These are phyloP conservation scores for Pholiota adiposa DNA, from an alignment of 1,284 basidiomycete species.

Conservation along the genomic window DNA sequence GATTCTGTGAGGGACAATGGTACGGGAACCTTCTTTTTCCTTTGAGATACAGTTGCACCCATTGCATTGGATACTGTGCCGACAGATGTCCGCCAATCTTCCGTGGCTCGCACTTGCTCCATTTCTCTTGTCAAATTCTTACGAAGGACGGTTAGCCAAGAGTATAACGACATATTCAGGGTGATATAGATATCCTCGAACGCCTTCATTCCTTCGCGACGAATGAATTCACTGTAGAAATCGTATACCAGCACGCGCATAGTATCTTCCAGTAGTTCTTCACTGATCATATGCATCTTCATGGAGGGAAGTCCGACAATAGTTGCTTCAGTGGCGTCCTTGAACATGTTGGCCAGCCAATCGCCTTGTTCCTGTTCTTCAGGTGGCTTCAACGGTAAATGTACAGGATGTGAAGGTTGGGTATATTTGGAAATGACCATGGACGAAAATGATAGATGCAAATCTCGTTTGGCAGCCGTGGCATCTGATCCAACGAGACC, in stretches of 20 bases:
- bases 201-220: constrained; percentile 53
- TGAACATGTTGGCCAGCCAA: constrained; percentile 62
- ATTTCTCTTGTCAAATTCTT: constrained; percentile 76
- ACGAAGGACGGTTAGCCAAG: constrained; percentile 76
- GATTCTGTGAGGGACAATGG: constrained; percentile 27
- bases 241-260: constrained; percentile 60
- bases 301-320: constrained; percentile 81
- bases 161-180: constrained; percentile 78
- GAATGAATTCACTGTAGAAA: constrained; percentile 73
- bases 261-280: constrained; percentile 51
- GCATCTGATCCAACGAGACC: constrained; percentile 58
- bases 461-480: constrained; percentile 57
- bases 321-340: constrained; percentile 64
- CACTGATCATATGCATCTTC: constrained; percentile 77
- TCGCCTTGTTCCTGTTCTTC: constrained; percentile 42
- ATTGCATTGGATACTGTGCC: constrained; percentile 30
- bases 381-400: constrained; percentile 34
- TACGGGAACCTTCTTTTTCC: constrained; percentile 35
- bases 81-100: constrained; percentile 52
- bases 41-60: constrained; percentile 25
- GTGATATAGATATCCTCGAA: constrained; percentile 81
- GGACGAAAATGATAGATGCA: constrained; percentile 72
- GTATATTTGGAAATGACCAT: constrained; percentile 74
- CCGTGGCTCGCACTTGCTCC: constrained; percentile 66
- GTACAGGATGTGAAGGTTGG: constrained; percentile 54